Evolutionary conservation across 2,329 filamentous ascomycete species (phyloP), one percentile per base, ranked within the genome.

Genomic region (Microascus cirrosus): DNA sequence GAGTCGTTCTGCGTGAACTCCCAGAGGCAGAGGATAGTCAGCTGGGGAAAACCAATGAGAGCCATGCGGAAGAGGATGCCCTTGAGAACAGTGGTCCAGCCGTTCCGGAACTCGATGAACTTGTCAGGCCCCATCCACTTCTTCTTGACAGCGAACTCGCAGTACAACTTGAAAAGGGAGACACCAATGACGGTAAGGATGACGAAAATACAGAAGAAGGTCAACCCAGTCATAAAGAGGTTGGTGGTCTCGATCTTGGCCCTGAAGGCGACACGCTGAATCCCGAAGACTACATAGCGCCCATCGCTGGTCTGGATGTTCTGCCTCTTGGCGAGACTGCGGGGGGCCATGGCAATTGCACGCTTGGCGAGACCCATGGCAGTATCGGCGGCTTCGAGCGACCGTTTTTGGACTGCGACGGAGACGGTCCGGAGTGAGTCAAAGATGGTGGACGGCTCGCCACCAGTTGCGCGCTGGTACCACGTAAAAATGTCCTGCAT

Each of bases 401-500:
- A 70, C 60, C 80, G 77, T 70, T 83, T 95, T 71, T 91, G 80
- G 5, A 96, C 86, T 66, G 93, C 81, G n/a, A 96, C 89, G 0
- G 91, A 96, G 45, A 86, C 85, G 15, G 80, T 85, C 20, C 79
- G 80, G 55, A 95, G 77, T 28, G 83, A 84, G 62, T 90, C 87
- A 53, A 96, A 82, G 36, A 95, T 78, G 18, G 84, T 88, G 3
- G 90, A 85, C 0, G 93, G 89, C 0, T 82, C 90, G 62, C 93
- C 93, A 57, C 93, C 93, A 2, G 93, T 97, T 2, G 93, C 83
- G 61, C 92, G 88, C 74, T 96, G 92, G 69, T 96, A 97, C 93
- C 93, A 97, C 39, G 91, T 95, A 61, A 90, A 89, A 67, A 96
- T 89, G 54, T 78, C 78, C 74, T 97, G 90, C 74, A 96, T 82